Evolutionary conservation across 257 asterid species (phyloP).

Genomic region (Salvia miltiorrhiza): DNA sequence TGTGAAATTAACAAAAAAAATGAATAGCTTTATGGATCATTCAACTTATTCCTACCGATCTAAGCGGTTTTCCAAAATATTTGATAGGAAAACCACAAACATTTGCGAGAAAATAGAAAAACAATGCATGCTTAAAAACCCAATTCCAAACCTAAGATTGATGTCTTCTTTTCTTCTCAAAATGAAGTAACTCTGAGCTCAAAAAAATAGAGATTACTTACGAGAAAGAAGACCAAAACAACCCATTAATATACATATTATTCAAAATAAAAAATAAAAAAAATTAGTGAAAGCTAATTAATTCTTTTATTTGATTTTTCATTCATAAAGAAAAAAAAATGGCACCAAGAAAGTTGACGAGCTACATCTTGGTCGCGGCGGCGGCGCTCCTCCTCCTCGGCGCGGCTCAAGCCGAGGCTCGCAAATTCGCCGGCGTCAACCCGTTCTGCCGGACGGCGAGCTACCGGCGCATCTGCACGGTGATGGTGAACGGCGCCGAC

Average conservation of each 20-base stretch:
- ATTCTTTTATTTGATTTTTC: no score
- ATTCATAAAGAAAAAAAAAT: neutral
- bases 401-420: slow-evolving; percentile 19
- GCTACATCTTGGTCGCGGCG: slow-evolving; percentile 11
- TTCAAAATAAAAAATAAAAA: neutral
- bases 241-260: neutral
- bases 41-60: neutral
- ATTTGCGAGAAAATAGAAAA: neutral
- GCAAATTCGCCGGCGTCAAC: slow-evolving; percentile 30
- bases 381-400: slow-evolving; percentile 22
- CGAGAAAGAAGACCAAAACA: neutral
- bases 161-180: neutral
- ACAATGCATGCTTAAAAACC: neutral
- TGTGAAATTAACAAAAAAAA: no score
- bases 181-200: neutral
- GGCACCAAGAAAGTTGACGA: slow-evolving; percentile 15
- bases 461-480: slow-evolving; percentile 32
- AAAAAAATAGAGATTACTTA: neutral
- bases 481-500: slow-evolving; percentile 36
- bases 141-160: neutral
- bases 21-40: neutral
- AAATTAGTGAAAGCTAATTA: neutral
- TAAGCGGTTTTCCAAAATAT: neutral
- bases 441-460: slow-evolving; percentile 41
- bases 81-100: slow-evolving; percentile 5